phyloP scores from a whole-genome alignment of 2,329 filamentous ascomycete species.

The Aspergillus terreus region DNA sequence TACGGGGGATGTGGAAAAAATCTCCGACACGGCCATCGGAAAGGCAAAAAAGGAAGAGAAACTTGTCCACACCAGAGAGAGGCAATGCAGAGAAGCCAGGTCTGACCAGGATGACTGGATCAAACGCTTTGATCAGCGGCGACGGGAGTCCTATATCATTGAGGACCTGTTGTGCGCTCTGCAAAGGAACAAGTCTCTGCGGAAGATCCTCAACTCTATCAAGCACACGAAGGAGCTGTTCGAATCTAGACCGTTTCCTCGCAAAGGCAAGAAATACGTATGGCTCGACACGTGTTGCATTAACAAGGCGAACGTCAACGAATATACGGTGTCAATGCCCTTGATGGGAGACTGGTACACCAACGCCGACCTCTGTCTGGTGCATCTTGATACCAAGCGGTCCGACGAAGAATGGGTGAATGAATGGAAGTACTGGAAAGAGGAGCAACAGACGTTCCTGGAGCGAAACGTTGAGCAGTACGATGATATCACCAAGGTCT shows the following conservation, averaged over 20 bases:
- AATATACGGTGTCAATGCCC: slow-evolving; percentile 18
- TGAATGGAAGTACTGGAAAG: slow-evolving; percentile 5
- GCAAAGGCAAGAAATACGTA: slow-evolving; percentile 13
- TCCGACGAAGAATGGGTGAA: slow-evolving; percentile 5
- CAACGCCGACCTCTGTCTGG: slow-evolving; percentile 17
- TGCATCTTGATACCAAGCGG: slow-evolving; percentile 13
- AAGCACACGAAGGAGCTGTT: slow-evolving; percentile 9
- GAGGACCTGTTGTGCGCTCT: slow-evolving; percentile 5
- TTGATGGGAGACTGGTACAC: slow-evolving; percentile 22
- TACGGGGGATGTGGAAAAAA: background rate
- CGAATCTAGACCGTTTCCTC: slow-evolving; percentile 4
- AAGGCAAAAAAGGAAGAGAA: background rate
- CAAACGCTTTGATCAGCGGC: background rate
- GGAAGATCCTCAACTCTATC: slow-evolving; percentile 7
- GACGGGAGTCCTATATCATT: slow-evolving; percentile 4
- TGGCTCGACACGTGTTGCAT: slow-evolving; percentile 26
- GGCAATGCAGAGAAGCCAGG: background rate
- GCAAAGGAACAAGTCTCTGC: slow-evolving; percentile 7
- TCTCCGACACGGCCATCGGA: background rate
- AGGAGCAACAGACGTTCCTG: background rate
- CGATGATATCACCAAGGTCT: no score
- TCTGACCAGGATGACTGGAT: no score
- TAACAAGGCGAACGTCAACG: slow-evolving; percentile 16
- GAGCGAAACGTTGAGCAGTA: background rate
- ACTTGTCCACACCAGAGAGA: background rate